A percentile compares a stretch with the other conserved stretches of the same genome.
These are phyloP conservation scores for Pachyrhizus erosus DNA, from an alignment of 306 rosid species.

Conservation along the genomic window DNA sequence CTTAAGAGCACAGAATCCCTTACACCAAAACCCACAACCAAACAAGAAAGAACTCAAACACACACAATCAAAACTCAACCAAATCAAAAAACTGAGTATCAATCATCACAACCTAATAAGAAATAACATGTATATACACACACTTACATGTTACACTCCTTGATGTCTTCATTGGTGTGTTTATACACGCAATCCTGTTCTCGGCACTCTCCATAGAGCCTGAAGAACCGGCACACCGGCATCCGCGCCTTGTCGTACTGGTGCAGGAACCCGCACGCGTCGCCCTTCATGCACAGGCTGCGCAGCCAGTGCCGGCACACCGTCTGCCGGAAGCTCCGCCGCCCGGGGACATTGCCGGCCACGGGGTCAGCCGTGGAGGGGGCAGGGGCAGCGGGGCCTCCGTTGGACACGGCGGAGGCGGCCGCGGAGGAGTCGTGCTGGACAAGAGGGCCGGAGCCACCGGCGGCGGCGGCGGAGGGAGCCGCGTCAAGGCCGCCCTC, in stretches of 20 bases:
- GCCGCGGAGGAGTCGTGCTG: conserved; percentile 57
- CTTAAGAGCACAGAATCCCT: not conserved
- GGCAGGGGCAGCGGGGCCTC: conserved; percentile 33
- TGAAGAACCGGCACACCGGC: conserved; percentile 95
- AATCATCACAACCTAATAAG: not conserved
- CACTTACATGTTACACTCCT: conserved; percentile 95
- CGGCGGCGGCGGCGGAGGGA: conserved; percentile 54
- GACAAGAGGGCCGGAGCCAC: conserved; percentile 51
- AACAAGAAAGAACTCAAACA: not conserved
- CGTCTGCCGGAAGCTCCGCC: conserved; percentile 96
- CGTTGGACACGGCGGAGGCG: conserved; percentile 42
- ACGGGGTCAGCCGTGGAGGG: conserved; percentile 27
- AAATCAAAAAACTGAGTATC: not conserved
- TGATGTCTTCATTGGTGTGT: conserved; percentile 97
- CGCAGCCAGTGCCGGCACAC: conserved; percentile 99
- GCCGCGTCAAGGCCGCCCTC: conserved; percentile 92
- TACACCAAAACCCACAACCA: conserved; percentile 1
- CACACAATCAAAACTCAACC: not conserved
- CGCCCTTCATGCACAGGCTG: conserved; percentile 96
- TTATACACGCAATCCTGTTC: conserved; percentile 98
- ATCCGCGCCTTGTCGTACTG: conserved; percentile 96
- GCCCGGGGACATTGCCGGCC: conserved; percentile 47
- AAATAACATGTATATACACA: not conserved
- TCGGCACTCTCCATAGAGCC: conserved; percentile 93
- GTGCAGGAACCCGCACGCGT: conserved; percentile 95